phyloP scores from a whole-genome alignment of 768 basidiomycete genomes.

The Boletus insuetus region DNA sequence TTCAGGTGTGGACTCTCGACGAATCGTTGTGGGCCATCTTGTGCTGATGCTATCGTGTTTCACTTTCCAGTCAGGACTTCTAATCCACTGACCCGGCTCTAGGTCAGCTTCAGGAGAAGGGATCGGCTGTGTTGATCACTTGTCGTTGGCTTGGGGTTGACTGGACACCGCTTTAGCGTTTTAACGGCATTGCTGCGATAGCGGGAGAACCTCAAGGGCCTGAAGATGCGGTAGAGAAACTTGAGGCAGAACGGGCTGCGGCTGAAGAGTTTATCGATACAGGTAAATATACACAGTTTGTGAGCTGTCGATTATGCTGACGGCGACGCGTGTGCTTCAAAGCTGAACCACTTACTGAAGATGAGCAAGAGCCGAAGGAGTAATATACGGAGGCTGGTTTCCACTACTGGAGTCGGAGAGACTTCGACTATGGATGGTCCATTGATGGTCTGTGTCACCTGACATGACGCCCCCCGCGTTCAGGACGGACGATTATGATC shows the following conservation, averaged over 20 bases:
- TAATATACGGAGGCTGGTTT: slow-evolving; percentile 80
- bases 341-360: slow-evolving; percentile 91
- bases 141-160: background rate
- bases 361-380: slow-evolving; percentile 81
- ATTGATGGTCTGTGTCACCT: slow-evolving; percentile 16
- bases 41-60: background rate
- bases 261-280: slow-evolving; percentile 89
- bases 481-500: too few relatives aligned
- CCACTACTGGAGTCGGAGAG: slow-evolving; percentile 86
- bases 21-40: background rate
- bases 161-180: slow-evolving; percentile 37
- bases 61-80: slow-evolving; percentile 58
- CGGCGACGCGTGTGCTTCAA: background rate
- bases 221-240: slow-evolving; percentile 73
- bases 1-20: slow-evolving; percentile 58
- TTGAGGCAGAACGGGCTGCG: slow-evolving; percentile 74
- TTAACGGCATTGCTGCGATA: slow-evolving; percentile 65
- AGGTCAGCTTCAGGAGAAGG: slow-evolving; percentile 80
- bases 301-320: background rate
- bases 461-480: background rate
- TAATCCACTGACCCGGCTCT: slow-evolving; percentile 91
- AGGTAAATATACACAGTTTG: slow-evolving; percentile 40
- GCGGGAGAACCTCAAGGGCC: slow-evolving; percentile 61
- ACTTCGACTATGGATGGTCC: slow-evolving; percentile 85
- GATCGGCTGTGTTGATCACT: slow-evolving; percentile 51